A percentile compares a stretch with the other conserved stretches of the same genome.
phyloP scores from a whole-genome alignment of 164 flowering plant species.

The Euptelea pleiosperma region DNA sequence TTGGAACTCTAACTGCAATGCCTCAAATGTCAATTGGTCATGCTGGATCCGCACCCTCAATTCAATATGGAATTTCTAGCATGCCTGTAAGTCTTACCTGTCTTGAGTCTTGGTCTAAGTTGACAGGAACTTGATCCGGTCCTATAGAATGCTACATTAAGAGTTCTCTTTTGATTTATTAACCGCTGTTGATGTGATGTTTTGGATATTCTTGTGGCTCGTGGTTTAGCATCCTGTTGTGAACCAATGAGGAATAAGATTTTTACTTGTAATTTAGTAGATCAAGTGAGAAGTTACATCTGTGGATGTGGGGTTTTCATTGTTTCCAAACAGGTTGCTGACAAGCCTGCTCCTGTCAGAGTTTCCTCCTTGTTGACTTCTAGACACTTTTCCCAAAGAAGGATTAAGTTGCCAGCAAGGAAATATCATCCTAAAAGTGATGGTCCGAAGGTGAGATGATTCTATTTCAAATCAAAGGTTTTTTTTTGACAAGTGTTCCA shows the following conservation, averaged over 20 bases:
- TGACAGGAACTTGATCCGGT: constrained; percentile 1
- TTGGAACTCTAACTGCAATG: constrained; percentile 83
- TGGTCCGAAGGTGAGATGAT: constrained; percentile 63
- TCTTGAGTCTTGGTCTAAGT: constrained; percentile 3
- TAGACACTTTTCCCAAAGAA: constrained; percentile 79
- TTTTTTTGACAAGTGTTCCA: too few relatives aligned
- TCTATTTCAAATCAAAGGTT: neutral
- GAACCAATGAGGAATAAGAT: neutral
- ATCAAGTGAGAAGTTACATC: neutral
- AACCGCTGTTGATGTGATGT: too few relatives aligned
- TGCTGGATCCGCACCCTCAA: constrained; percentile 62
- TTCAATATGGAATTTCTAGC: constrained; percentile 91
- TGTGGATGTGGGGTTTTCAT: neutral
- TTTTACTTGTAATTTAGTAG: too few relatives aligned
- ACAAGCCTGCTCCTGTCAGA: constrained; percentile 79
- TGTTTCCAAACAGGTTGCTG: constrained; percentile 50
- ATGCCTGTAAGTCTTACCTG: constrained; percentile 55
- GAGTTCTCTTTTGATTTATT: too few relatives aligned
- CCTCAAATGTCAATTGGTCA: constrained; percentile 83
- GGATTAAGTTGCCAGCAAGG: constrained; percentile 79
- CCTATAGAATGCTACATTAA: too few relatives aligned
- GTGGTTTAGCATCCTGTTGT: too few relatives aligned
- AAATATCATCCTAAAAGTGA: constrained; percentile 76
- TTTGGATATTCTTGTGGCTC: too few relatives aligned
- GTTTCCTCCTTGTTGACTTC: constrained; percentile 81